Conservation (phyloP, 1,139 yeast genomes). For the Yamadazyma sp. region DNA sequence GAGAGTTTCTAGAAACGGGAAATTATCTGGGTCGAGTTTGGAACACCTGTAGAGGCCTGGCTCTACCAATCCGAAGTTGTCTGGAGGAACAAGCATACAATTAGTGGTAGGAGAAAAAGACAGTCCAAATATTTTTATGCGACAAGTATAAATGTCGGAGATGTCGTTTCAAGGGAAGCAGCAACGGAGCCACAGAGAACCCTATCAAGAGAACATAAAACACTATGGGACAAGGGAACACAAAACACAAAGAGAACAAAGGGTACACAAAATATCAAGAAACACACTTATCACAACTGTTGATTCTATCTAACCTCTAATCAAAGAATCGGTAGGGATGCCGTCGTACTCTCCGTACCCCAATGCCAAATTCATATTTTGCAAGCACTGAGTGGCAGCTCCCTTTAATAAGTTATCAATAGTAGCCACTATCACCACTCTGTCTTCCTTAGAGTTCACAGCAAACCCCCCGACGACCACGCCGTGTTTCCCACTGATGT, state of each 20-base stretch:
- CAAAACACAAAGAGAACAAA: too few relatives aligned
- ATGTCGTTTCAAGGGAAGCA: too few relatives aligned
- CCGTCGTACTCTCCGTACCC: conserved; percentile 95
- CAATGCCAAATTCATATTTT: conserved; percentile 85
- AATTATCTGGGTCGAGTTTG: conserved; percentile 54
- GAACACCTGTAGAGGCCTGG: conserved; percentile 66
- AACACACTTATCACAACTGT: too few relatives aligned
- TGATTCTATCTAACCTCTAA: conserved; percentile 38
- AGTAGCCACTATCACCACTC: conserved; percentile 93
- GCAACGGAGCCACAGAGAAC: too few relatives aligned
- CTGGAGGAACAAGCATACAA: conserved; percentile 70
- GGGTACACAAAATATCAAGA: too few relatives aligned
- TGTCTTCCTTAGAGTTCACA: conserved; percentile 80
- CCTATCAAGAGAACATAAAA: too few relatives aligned
- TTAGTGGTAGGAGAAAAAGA: background rate
- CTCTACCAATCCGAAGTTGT: conserved; percentile 75
- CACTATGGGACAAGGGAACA: too few relatives aligned
- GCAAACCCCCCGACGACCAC: conserved; percentile 95
- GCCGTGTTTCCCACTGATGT: conserved; percentile 91
- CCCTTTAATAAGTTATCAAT: conserved; percentile 96
- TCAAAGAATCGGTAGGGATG: conserved; percentile 65
- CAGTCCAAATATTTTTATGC: too few relatives aligned
- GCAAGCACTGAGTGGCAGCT: conserved; percentile 97
- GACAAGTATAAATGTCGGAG: background rate
- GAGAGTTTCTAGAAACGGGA: conserved; percentile 67